These are phyloP conservation scores for Fusarium redolens DNA, from an alignment of 2,329 filamentous ascomycete species.

Conservation along the genomic window DNA sequence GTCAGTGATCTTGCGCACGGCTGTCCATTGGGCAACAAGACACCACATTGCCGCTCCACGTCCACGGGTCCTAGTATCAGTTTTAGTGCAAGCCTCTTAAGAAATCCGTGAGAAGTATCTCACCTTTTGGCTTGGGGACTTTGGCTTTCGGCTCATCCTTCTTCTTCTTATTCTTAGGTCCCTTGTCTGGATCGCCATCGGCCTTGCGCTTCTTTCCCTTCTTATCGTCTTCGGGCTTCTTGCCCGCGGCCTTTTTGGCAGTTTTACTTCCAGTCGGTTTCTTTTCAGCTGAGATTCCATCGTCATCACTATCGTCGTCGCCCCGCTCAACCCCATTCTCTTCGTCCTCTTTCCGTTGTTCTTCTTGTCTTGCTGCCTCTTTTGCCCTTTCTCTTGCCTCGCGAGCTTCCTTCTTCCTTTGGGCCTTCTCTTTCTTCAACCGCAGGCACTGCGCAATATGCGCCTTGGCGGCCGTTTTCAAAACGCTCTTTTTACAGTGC, in stretches of 20 bases:
- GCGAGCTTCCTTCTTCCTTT: slow-evolving; percentile 79
- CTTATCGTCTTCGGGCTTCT: slow-evolving; percentile 74
- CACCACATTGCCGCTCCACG: slow-evolving; percentile 93
- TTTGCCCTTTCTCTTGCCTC: slow-evolving; percentile 76
- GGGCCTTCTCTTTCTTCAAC: slow-evolving; percentile 84
- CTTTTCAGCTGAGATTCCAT: slow-evolving; percentile 57
- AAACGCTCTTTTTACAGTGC: slow-evolving; percentile 90
- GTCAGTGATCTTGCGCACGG: slow-evolving; percentile 90
- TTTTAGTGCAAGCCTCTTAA: slow-evolving; percentile 25
- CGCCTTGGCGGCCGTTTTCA: slow-evolving; percentile 77
- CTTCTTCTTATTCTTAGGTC: slow-evolving; percentile 90
- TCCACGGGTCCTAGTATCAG: slow-evolving; percentile 77
- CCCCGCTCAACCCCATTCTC: slow-evolving; percentile 61
- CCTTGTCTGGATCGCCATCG: slow-evolving; percentile 81
- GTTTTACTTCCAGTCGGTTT: slow-evolving; percentile 56
- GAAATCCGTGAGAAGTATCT: not conserved
- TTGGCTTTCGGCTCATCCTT: slow-evolving; percentile 92
- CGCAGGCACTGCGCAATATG: slow-evolving; percentile 88
- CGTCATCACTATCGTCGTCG: slow-evolving; percentile 61
- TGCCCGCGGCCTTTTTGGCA: slow-evolving; percentile 73
- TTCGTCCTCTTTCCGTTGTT: slow-evolving; percentile 63
- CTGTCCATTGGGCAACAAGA: slow-evolving; percentile 84
- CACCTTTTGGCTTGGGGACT: slow-evolving; percentile 84
- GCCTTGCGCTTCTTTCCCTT: slow-evolving; percentile 85
- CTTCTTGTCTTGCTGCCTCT: slow-evolving; percentile 69